Conservation (phyloP, 805 yeast genomes). For the Candida sonorensis region DNA sequence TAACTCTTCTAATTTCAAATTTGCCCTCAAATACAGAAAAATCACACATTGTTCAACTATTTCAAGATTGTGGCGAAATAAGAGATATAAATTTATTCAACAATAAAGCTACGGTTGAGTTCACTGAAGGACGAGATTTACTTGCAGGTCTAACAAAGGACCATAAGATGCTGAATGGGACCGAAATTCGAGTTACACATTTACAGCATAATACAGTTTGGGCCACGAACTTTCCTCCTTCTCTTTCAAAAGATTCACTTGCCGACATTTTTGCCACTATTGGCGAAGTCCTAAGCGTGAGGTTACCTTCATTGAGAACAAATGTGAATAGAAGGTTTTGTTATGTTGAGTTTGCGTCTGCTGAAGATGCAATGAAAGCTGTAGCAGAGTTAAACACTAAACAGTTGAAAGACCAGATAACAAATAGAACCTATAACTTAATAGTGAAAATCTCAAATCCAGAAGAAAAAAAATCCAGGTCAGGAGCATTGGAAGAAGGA, state of each 20-base stretch:
- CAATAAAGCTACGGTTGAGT: slow-evolving; percentile 50
- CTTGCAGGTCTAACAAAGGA: slow-evolving; percentile 57
- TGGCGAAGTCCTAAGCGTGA: slow-evolving; percentile 39
- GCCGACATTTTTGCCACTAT: slow-evolving; percentile 30
- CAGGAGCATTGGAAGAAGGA: slow-evolving; percentile 44
- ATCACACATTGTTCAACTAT: slow-evolving; percentile 33
- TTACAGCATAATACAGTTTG: slow-evolving; percentile 50
- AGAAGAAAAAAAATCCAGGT: slow-evolving; percentile 29
- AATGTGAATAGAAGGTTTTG: slow-evolving; percentile 62
- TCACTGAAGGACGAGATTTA: slow-evolving; percentile 38
- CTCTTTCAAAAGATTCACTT: slow-evolving; percentile 34
- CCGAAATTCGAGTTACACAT: slow-evolving; percentile 38
- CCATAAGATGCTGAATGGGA: slow-evolving; percentile 37
- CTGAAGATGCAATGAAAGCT: slow-evolving; percentile 40
- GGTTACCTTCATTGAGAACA: slow-evolving; percentile 58
- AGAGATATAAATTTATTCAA: slow-evolving; percentile 26
- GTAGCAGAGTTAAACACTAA: slow-evolving; percentile 34
- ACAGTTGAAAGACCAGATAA: slow-evolving; percentile 23
- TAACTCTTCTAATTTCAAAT: slow-evolving; percentile 47
- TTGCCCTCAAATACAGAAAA: slow-evolving; percentile 37
- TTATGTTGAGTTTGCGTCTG: slow-evolving; percentile 50
- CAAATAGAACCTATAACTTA: slow-evolving; percentile 29
- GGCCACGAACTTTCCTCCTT: slow-evolving; percentile 70
- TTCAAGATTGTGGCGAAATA: slow-evolving; percentile 57
- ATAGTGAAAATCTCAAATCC: slow-evolving; percentile 63